Base-by-base conservation (phyloP, 495 filamentous ascomycete species). In the Aspergillus kassunensis region DNA sequence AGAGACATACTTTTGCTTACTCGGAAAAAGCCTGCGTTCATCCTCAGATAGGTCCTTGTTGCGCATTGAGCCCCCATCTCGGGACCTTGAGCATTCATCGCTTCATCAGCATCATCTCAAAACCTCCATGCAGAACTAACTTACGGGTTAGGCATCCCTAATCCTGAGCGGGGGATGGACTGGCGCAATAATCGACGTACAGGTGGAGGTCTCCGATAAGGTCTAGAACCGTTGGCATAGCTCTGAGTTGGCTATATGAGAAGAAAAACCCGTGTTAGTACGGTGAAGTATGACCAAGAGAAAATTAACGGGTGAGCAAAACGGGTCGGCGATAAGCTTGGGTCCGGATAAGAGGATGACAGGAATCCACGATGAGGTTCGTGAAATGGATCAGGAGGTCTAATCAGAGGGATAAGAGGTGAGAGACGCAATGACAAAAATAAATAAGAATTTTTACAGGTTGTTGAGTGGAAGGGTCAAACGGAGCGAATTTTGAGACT, bases 111-210 rank as follows among this genome's bases (percentile, higher is more conserved):
- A 31, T 31, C 11, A 13, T 21, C 20, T 13, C 5, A 20, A 20
- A 11, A 34, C 30, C 31, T 53, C 13, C 29, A 27, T 51, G 51
- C 21, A 31, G 40, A 54, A 55, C 48, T 33, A 64, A 61, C 56
- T 58, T 66, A 69, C 69, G 59, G 54, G 50, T 52, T 39, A 55
- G 49, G 47, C 53, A 63, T 61, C 41, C 61, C 67, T 64, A 65
- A 41, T 51, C 51, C 48, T 49, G 44, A 52, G 25, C 49, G 54
- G 41, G 65, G 55, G 54, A 49, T 43, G 29, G 59, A 51, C 36
- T 56, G 51, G 53, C 53, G 67, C 49, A 61, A 54, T 60, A 50
- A 43, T 60, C 59, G 52, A 58, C 60, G 56, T 57, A 61, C 49
- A 47, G 46, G 25, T 60, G 51, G 46, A 51, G 57, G 40, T 61